Base-by-base conservation (phyloP, 2,329 filamentous ascomycete species). In the Epichloe glyceriae region DNA sequence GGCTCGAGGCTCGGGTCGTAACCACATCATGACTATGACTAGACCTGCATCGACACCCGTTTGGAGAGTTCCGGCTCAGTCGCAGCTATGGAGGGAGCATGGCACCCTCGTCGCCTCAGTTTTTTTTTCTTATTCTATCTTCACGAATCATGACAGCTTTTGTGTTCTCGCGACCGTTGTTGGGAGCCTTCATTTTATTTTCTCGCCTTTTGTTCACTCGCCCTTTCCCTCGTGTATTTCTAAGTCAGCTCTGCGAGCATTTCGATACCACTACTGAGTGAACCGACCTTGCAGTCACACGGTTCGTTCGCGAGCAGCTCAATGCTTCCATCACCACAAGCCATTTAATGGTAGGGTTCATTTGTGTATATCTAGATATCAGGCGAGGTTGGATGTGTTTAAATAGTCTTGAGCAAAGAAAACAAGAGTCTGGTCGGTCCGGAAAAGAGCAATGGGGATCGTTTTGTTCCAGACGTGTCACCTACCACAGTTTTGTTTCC, bases 1-100 rank as follows among this genome's bases (percentile, higher is more conserved):
- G 85, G 54, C 62, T 80, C 4, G 75, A 79, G 58, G 72, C 73
- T n/a, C 73, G 73, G 50, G 70, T 63, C 4, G 70, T 63, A 5
- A 70, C 69, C 5, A 64, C 67, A 2, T 44, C 48, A 40, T 52
- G 12, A 42, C 30, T 17, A 11, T 26, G 43, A 19, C 3, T 22
- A 15, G 34, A 15, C 19, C 17, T 44, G 22, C 11, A 33, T 4
- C 14, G 19, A 4, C 12, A 11, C 15, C 14, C 26, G n/a, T 12
- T 12, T 26, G 3, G 4, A 20, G 20, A 44, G n/a, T 22, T 17
- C 14, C 20, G 20, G 42, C 14, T n/a, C 42, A 44, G 14, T 12
- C 20, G 14, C 26, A n/a, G 20, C 26, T 22, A 33, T 14, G 20
- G 10, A 33, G 22, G 20, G 10, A 33, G 42, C 19, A 44, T 14